Evolutionary conservation across 805 yeast species (phyloP), one percentile per base, ranked within the genome.

Genomic region (Myxozyma mucilagina): DNA sequence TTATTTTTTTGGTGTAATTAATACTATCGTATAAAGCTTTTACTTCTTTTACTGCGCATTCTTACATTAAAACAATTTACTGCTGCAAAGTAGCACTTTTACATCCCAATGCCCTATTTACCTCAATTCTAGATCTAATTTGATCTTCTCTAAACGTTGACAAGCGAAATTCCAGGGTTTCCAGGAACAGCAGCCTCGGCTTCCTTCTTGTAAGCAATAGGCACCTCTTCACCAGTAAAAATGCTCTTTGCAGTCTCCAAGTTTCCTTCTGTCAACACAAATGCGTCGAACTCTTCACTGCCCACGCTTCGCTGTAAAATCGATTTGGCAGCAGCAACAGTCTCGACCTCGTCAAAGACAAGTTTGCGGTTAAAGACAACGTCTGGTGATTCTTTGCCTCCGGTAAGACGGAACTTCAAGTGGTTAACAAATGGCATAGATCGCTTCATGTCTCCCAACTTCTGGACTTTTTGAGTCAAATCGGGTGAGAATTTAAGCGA

Each of bases 351-450:
- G 74, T 86, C 81, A 75, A 90, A 94, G 38, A 86, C 81, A 68
- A 93, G 83, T 76, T 92, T 87, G 79, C 98, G 85, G 81, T 91
- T 87, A 81, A 94, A 90, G 31, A 94, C 97, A 55, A 83, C 82
- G 56, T 82, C 84, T 18, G 97, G 86, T 35, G 86, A 76, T 72
- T 89, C 96, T 55, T 76, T 76, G 56, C 68, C 71, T 9, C 74
- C 74, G 43, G 80, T 76, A 67, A 94, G 80, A 78, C 96, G 85
- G 73, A 87, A 89, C 76, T 94, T 92, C 75, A 94, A 79, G 69
- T 84, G 79, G 66, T 93, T 86, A 64, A 94, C 91, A 75, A 92
- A 93, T 61, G 98, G 98, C 98, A 94, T 94, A 62, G 97, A 97
- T 70, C 96, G 87, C 83, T 94, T 94, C 89, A 92, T 89, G 71